Percentiles rank a stretch among this genome's conserved stretches.
Conservation (phyloP, 2,329 filamentous ascomycete species). For the Calonectria pteridis region DNA sequence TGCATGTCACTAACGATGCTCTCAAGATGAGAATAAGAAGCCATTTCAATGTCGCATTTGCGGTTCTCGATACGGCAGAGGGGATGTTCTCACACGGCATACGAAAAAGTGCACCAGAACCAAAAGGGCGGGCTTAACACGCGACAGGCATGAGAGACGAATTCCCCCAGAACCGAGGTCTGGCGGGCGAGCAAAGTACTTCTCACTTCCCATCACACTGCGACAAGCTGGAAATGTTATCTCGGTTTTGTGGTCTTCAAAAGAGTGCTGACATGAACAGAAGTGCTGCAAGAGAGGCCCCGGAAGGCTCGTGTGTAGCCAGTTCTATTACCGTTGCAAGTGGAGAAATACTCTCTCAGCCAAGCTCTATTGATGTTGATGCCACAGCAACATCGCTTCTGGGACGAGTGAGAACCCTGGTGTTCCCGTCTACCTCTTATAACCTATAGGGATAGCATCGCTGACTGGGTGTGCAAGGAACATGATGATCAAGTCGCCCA, state of each 20-base stretch:
- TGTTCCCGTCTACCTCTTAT: rapidly evolving
- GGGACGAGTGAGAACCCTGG: neutral
- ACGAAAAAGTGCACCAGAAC: neutral
- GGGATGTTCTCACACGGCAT: neutral
- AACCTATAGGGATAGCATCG: neutral
- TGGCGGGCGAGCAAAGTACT: neutral
- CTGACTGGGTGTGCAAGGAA: neutral
- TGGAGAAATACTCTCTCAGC: neutral
- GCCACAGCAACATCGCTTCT: too few relatives aligned
- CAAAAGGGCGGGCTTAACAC: too few relatives aligned
- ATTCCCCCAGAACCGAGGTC: neutral
- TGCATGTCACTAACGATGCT: neutral
- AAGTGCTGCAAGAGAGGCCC: neutral
- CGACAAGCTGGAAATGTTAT: neutral
- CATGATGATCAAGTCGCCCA: neutral
- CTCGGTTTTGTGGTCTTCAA: neutral
- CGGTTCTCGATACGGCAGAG: neutral
- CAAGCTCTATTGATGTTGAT: neutral
- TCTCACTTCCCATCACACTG: neutral
- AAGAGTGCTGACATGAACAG: neutral
- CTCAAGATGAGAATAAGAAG: neutral
- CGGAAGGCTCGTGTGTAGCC: neutral
- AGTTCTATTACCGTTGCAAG: neutral
- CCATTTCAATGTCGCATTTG: neutral
- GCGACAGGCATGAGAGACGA: neutral